A percentile compares a stretch with the other conserved stretches of the same genome.
These are phyloP conservation scores for Pseudonitzschia multiseries DNA, from an alignment of 108 stramenopile species.

Conservation along the genomic window DNA sequence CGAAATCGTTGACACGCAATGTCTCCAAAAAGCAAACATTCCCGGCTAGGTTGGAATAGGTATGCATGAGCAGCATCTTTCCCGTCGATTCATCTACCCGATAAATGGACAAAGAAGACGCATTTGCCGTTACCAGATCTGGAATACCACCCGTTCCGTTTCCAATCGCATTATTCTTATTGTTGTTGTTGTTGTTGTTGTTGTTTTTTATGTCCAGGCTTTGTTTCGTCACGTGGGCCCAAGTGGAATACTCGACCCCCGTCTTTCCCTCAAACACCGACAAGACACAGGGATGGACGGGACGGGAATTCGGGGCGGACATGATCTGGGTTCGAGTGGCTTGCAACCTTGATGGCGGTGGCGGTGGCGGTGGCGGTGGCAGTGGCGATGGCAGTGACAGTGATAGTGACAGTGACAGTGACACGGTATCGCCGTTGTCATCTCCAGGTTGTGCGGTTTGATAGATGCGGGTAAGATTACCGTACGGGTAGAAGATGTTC, in stretches of 20 bases:
- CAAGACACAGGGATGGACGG: conserved; percentile 58
- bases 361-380: neutral
- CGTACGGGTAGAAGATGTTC: no score
- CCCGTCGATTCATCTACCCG: conserved; percentile 52
- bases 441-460: no score
- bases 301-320: conserved; percentile 45
- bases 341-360: neutral
- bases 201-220: neutral
- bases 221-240: conserved; percentile 58
- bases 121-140: conserved; percentile 81
- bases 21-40: conserved; percentile 68
- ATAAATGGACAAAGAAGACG: conserved; percentile 68
- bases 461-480: no score
- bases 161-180: no score
- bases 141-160: conserved; percentile 34
- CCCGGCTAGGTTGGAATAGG: conserved; percentile 73
- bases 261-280: conserved; percentile 41
- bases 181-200: neutral
- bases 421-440: no score
- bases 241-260: conserved; percentile 63
- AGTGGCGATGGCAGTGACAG: no score
- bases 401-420: no score
- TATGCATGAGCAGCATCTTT: conserved; percentile 50
- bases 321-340: conserved; percentile 7
- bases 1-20: conserved; percentile 23